phyloP scores from a whole-genome alignment of 1,139 yeast species.

The Hemisphaericaspora lyxosophila region DNA sequence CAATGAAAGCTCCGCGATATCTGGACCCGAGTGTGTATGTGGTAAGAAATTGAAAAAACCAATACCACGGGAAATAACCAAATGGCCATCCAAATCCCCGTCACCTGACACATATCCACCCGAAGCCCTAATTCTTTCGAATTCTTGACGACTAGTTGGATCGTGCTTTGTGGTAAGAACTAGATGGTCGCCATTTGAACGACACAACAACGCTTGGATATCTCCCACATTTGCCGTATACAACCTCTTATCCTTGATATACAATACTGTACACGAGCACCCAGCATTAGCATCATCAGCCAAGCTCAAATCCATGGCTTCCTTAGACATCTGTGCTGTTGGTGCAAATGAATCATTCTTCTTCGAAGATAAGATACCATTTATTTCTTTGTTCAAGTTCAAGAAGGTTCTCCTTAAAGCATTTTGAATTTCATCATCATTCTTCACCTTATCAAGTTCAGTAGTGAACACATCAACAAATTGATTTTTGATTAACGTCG shows the following conservation, averaged over 20 bases:
- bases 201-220: constrained; percentile 75
- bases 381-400: constrained; percentile 75
- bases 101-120: constrained; percentile 90
- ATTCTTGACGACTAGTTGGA: constrained; percentile 77
- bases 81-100: constrained; percentile 81
- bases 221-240: constrained; percentile 93
- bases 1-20: constrained; percentile 60
- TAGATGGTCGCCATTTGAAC: constrained; percentile 76
- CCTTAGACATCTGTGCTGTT: constrained; percentile 29
- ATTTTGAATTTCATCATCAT: constrained; percentile 48
- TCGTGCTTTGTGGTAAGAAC: constrained; percentile 78
- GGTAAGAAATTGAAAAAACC: constrained; percentile 88
- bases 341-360: constrained; percentile 30
- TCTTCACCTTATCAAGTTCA: constrained; percentile 55
- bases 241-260: constrained; percentile 66
- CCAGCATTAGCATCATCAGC: constrained; percentile 80
- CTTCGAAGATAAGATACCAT: constrained; percentile 40
- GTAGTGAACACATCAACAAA: constrained; percentile 63
- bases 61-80: constrained; percentile 85
- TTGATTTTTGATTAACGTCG: constrained; percentile 72
- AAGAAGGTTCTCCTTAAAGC: constrained; percentile 82
- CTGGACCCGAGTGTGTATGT: constrained; percentile 88
- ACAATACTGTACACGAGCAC: constrained; percentile 79
- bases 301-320: constrained; percentile 41
- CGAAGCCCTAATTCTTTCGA: constrained; percentile 82